phyloP scores from a whole-genome alignment of 73 alveolate species.

The Durusdinium trenchii region DNA sequence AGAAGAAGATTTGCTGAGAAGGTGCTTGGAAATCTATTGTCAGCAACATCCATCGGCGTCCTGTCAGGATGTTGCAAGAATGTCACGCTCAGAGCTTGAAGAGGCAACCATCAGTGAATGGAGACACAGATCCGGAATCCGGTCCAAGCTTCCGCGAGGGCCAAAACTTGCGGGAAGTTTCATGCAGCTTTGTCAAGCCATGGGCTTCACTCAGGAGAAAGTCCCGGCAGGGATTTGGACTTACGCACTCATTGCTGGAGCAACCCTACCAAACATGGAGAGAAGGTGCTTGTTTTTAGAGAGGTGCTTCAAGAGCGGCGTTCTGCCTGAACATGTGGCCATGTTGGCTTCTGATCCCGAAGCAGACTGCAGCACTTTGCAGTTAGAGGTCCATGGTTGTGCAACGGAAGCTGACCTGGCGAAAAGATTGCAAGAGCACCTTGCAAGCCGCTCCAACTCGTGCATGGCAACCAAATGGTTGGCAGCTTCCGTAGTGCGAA shows the following conservation, averaged over 20 bases:
- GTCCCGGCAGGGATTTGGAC: background rate
- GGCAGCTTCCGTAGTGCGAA: background rate
- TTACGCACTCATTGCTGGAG: background rate
- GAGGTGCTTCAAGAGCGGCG: background rate
- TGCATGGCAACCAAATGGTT: background rate
- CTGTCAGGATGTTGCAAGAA: background rate
- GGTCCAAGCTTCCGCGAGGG: background rate
- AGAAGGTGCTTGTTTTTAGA: background rate
- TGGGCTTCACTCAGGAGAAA: background rate
- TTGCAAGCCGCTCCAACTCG: background rate
- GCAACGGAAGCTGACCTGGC: constrained; percentile 15
- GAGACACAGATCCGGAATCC: background rate
- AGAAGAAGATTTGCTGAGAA: background rate
- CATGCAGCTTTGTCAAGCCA: background rate
- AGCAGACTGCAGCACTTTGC: background rate
- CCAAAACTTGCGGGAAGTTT: background rate
- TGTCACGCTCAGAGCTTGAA: constrained; percentile 5
- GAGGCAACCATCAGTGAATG: background rate
- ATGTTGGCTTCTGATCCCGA: background rate
- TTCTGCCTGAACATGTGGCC: background rate
- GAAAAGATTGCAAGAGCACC: background rate
- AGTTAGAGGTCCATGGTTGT: background rate
- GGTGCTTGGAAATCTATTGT: background rate
- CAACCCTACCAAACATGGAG: background rate
- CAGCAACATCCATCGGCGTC: background rate